Base-by-base conservation (phyloP, 768 basidiomycete genomes). In the Gautieria morchelliformis region DNA sequence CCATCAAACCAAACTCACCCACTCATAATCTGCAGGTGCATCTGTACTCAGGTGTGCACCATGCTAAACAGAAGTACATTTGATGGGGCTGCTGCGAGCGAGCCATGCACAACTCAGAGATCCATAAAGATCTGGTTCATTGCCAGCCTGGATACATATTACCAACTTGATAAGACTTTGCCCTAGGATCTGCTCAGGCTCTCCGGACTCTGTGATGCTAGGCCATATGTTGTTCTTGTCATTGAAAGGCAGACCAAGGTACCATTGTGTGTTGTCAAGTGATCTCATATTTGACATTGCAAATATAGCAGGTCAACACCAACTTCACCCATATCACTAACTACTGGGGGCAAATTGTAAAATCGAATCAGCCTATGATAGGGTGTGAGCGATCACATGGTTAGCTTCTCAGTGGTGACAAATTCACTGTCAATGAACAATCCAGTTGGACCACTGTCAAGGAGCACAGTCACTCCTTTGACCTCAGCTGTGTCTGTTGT, bases 51-150 rank as follows among this genome's bases (percentile, higher is more conserved):
- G 37, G 20, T 68, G 63, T 41, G 68, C 33, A 8, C 54, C 68
- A 10, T 69, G 66, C n/a, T 45, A 4, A 10, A 56, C 9, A 17
- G 45, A 10, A 24, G 32, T 12, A 12, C n/a, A 30, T 14, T 14
- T 5, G 27, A 27, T 27, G 5, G 5, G 2, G 27, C 2, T 27
- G 35, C 35, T 22, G 17, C 20, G 2, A 22, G 42, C 42, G n/a
- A n/a, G n/a, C n/a, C n/a, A 44, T 11, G 24, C 7, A 32, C 27
- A 33, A 64, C 66, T 33, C 40, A 52, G 63, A 19, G 11, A 3
- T 10, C 74, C 69, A 61, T 84, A 91, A 61, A 89, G 77, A 72
- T 92, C 88, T 15, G 87, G 88, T 69, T 89, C 87, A 67, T 91
- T 89, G 2, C 83, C 87, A 1, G 82, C 78, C 65, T 87, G 83